Conservation (phyloP, 2,329 filamentous ascomycete genomes). For the Colletotrichum orbiculare region DNA sequence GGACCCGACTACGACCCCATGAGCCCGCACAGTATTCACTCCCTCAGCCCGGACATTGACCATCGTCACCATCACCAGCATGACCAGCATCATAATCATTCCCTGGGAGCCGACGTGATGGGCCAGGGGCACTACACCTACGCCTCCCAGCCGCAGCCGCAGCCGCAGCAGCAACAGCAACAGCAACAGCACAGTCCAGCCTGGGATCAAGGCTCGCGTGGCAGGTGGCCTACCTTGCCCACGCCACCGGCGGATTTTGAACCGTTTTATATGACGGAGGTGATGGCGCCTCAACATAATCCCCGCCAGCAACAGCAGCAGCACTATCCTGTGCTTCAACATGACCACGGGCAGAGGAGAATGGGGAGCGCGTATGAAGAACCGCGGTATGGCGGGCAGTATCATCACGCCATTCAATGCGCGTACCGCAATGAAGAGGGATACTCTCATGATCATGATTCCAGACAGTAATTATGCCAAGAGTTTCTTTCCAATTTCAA, state of each 20-base stretch:
- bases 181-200: background rate
- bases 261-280: too few relatives aligned
- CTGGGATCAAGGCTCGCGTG: background rate
- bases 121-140: background rate
- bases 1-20: background rate
- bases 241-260: background rate
- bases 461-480: too few relatives aligned
- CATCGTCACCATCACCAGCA: background rate
- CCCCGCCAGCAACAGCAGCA: too few relatives aligned
- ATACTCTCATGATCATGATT: too few relatives aligned
- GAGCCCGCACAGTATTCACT: constrained; percentile 12
- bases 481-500: too few relatives aligned
- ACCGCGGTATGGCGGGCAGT: too few relatives aligned
- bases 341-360: too few relatives aligned
- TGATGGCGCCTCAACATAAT: too few relatives aligned
- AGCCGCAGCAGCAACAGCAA: background rate
- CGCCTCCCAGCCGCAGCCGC: background rate
- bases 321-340: too few relatives aligned
- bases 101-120: background rate
- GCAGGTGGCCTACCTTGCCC: background rate
- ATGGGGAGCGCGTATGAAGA: too few relatives aligned
- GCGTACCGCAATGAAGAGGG: too few relatives aligned
- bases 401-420: too few relatives aligned
- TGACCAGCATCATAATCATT: background rate
- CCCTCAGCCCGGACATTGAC: constrained; percentile 3